phyloP scores from a whole-genome alignment of 331 rosid species.

The Malus hybrid region DNA sequence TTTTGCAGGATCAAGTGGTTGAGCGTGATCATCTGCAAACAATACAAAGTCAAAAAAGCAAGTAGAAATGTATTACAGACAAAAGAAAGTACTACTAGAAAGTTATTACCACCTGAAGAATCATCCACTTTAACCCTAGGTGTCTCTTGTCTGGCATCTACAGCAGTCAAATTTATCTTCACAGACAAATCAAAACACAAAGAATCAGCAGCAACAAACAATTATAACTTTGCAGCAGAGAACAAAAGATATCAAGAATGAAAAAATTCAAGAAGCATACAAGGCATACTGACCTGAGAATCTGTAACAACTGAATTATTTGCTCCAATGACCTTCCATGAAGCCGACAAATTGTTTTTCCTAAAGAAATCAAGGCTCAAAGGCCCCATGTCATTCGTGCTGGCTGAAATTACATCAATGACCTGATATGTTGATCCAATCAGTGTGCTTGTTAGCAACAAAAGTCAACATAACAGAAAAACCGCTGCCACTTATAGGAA shows the following conservation, averaged over 20 bases:
- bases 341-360: constrained; percentile 57
- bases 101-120: constrained; percentile 42
- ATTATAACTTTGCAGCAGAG: background rate
- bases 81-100: constrained; percentile 2
- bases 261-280: constrained; percentile 18
- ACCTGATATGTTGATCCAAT: constrained; percentile 45
- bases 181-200: constrained; percentile 2
- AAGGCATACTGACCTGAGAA: constrained; percentile 48
- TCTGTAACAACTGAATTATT: constrained; percentile 23
- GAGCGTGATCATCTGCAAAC: constrained; percentile 36
- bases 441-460: constrained; percentile 24
- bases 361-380: constrained; percentile 52
- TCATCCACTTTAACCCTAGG: constrained; percentile 24
- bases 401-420: constrained; percentile 61
- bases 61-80: background rate
- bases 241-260: background rate
- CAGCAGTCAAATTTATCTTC: constrained; percentile 41
- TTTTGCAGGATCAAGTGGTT: constrained; percentile 29
- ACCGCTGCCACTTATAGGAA: constrained; percentile 12
- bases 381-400: constrained; percentile 65
- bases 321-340: constrained; percentile 53
- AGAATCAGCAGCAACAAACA: constrained; percentile 8
- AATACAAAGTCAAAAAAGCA: background rate
- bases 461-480: background rate
- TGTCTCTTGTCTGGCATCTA: constrained; percentile 38